These are phyloP conservation scores for Torulaspora franciscae DNA, from an alignment of 805 yeast species.

Conservation along the genomic window DNA sequence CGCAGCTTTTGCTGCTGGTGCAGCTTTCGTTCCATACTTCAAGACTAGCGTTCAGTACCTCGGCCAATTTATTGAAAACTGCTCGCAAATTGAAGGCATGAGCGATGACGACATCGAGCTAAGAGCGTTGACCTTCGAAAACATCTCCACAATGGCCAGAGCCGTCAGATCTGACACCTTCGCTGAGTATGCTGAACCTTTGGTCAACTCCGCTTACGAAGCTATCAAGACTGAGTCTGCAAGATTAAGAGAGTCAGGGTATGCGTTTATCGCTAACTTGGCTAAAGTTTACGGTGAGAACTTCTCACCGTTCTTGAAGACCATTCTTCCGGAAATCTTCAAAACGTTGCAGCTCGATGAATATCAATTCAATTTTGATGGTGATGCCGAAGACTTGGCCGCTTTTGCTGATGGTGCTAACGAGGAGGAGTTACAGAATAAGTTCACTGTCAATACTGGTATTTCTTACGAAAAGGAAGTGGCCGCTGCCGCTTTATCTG, in stretches of 20 bases:
- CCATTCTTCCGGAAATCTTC: constrained; percentile 77
- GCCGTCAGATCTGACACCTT: constrained; percentile 93
- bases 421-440: constrained; percentile 62
- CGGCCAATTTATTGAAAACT: constrained; percentile 73
- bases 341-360: constrained; percentile 84
- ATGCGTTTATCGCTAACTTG: constrained; percentile 86
- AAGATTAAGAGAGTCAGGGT: constrained; percentile 90
- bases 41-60: constrained; percentile 71
- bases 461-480: constrained; percentile 93
- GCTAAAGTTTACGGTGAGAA: constrained; percentile 92
- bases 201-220: constrained; percentile 80
- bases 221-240: constrained; percentile 73
- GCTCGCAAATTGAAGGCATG: constrained; percentile 66
- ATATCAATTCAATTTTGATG: constrained; percentile 59
- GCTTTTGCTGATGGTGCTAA: constrained; percentile 46
- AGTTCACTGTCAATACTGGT: constrained; percentile 86
- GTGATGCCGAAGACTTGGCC: constrained; percentile 44
- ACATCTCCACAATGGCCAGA: constrained; percentile 89
- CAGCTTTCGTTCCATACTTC: constrained; percentile 80
- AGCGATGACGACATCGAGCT: constrained; percentile 86
- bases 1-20: constrained; percentile 93
- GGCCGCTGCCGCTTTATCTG: constrained; percentile 85
- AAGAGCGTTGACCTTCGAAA: constrained; percentile 88
- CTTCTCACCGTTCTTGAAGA: constrained; percentile 78
- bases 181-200: constrained; percentile 77